These are phyloP conservation scores for Pseudopediastrum boryanum DNA, from an alignment of 139 green algal species.

Conservation along the genomic window DNA sequence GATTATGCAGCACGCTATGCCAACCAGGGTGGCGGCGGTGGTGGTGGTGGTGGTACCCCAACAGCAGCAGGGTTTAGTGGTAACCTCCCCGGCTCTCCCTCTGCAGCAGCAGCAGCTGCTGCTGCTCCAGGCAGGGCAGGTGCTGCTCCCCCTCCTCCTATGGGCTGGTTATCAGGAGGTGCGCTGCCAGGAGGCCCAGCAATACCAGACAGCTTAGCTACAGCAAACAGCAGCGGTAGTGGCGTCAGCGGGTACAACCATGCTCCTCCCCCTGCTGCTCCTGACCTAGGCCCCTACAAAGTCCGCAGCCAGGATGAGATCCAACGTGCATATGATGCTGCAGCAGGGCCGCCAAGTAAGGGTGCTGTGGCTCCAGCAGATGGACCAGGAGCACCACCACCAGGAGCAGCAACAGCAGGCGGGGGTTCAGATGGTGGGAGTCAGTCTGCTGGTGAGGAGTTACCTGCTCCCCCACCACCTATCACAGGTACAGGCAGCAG, in stretches of 20 bases:
- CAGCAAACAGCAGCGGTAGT: not conserved
- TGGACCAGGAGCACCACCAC: constrained; percentile 19
- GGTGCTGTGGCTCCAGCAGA: not conserved
- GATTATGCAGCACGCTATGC: constrained; percentile 38
- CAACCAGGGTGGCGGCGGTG: not conserved
- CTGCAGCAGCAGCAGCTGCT: not conserved
- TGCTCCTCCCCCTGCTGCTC: too few relatives aligned
- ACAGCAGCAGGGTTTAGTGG: constrained; percentile 6
- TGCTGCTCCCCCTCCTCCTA: not conserved
- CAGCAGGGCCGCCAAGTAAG: constrained; percentile 61
- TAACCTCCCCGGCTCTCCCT: not conserved
- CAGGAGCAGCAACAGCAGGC: not conserved
- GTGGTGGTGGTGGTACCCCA: not conserved
- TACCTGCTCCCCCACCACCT: not conserved
- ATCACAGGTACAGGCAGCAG: not conserved
- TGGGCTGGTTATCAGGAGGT: not conserved
- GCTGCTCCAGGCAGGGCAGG: not conserved
- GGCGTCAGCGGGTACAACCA: not conserved
- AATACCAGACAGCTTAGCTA: not conserved
- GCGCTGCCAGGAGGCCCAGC: not conserved
- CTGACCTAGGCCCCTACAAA: not conserved
- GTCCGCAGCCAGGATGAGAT: constrained; percentile 43
- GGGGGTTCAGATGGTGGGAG: not conserved
- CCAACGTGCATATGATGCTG: constrained; percentile 63
- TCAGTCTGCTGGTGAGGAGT: not conserved